A percentile compares a stretch with the other conserved stretches of the same genome.
These are phyloP conservation scores for Phytophthora vignae DNA, from an alignment of 352 stramenopile genomes.

Conservation along the genomic window DNA sequence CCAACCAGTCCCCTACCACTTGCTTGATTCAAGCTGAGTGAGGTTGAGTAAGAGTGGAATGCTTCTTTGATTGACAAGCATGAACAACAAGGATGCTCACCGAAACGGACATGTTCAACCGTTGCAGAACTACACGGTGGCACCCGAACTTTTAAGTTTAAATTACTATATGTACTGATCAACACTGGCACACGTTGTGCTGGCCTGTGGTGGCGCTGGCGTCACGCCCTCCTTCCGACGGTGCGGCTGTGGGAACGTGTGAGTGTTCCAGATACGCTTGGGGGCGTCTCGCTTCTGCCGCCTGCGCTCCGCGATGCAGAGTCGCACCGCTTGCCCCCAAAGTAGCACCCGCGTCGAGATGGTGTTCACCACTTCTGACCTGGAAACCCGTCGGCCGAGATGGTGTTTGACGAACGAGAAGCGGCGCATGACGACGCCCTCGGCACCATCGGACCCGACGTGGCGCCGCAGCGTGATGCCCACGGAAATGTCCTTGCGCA, in stretches of 20 bases:
- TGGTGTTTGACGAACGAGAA: slow-evolving; percentile 79
- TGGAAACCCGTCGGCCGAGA: slow-evolving; percentile 49
- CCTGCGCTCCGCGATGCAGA: slow-evolving; percentile 55
- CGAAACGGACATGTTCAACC: slow-evolving; percentile 16
- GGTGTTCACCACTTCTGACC: slow-evolving; percentile 60
- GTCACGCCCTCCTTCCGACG: slow-evolving; percentile 12
- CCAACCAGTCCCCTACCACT: not conserved
- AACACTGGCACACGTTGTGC: slow-evolving; percentile 16
- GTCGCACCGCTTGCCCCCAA: slow-evolving; percentile 66
- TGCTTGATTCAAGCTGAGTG: not conserved
- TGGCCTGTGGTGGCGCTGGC: slow-evolving; percentile 10
- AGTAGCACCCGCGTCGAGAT: slow-evolving; percentile 75
- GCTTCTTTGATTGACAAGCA: not conserved
- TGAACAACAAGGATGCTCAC: slow-evolving; percentile 17
- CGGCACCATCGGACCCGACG: slow-evolving; percentile 41
- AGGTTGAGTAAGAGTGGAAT: slow-evolving; percentile 8
- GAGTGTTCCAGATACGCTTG: slow-evolving; percentile 51
- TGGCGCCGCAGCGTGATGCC: slow-evolving; percentile 57
- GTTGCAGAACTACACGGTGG: not conserved
- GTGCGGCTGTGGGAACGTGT: slow-evolving; percentile 40
- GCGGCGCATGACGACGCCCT: slow-evolving; percentile 65
- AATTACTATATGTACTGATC: slow-evolving; percentile 2
- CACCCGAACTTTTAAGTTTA: too few relatives aligned
- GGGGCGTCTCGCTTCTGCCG: slow-evolving; percentile 38
- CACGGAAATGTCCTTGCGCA: slow-evolving; percentile 70